Evolutionary conservation across 2,329 filamentous ascomycete species (phyloP).

Genomic region (Epichloe coenophiala): DNA sequence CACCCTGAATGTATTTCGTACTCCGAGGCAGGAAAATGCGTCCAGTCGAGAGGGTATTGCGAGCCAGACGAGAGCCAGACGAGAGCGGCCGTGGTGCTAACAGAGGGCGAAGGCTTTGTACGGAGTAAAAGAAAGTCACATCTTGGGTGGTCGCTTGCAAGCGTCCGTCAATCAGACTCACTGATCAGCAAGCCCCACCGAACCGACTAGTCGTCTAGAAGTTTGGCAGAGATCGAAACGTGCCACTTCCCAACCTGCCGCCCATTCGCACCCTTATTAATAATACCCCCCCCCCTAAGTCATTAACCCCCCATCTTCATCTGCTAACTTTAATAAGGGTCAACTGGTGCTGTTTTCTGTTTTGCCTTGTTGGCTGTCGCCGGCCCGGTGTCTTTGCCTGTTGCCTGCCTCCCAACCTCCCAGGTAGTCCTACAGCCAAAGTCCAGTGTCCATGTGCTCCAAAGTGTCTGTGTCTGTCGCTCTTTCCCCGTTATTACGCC

Average conservation of each 20-base stretch:
- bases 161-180: background rate
- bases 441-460: background rate
- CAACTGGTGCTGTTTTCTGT: too few relatives aligned
- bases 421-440: background rate
- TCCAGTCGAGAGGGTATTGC: background rate
- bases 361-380: background rate
- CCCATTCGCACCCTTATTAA: background rate
- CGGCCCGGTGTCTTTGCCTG: background rate
- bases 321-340: too few relatives aligned
- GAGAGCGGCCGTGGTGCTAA: background rate
- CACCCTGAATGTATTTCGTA: background rate
- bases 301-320: background rate
- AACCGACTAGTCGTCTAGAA: background rate
- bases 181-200: background rate
- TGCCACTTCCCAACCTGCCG: background rate
- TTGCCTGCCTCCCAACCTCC: background rate
- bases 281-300: background rate
- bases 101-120: background rate
- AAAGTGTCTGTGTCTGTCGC: slow-evolving; percentile 17
- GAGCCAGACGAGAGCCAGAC: background rate
- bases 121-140: background rate
- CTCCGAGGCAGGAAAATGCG: background rate
- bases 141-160: background rate
- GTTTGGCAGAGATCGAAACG: too few relatives aligned
- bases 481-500: slow-evolving; percentile 19